Evolutionary conservation across 257 asterid genomes (phyloP).

Genomic region (Asclepias syriaca): DNA sequence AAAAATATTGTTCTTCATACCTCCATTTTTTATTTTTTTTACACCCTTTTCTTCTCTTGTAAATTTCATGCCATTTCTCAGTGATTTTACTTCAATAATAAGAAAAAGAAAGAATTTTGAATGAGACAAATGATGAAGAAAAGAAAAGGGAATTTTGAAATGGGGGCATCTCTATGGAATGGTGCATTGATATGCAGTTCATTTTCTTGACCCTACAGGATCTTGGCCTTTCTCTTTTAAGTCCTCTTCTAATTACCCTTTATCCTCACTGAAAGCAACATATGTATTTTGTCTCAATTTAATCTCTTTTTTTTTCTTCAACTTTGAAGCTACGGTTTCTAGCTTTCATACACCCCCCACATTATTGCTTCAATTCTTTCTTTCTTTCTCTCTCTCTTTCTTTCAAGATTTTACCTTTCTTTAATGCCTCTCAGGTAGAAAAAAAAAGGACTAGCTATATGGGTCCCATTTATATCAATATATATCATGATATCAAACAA

Average conservation of each 20-base stretch:
- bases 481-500: background rate
- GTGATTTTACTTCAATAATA: too few relatives aligned
- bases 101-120: background rate
- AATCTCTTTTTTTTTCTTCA: background rate
- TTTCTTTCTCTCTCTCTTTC: background rate
- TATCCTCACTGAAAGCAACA: slow-evolving; percentile 45
- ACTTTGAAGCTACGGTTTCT: slow-evolving; percentile 21
- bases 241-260: slow-evolving; percentile 3
- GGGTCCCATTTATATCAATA: slow-evolving; percentile 1
- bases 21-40: background rate
- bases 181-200: background rate
- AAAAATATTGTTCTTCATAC: background rate
- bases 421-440: slow-evolving; percentile 11
- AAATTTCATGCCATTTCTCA: too few relatives aligned
- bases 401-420: background rate
- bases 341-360: background rate
- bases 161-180: slow-evolving; percentile 7
- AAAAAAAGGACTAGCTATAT: slow-evolving; percentile 3
- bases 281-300: slow-evolving; percentile 25
- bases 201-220: slow-evolving; percentile 15
- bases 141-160: background rate
- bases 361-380: background rate
- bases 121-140: background rate
- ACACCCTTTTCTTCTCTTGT: background rate
- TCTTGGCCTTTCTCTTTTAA: slow-evolving; percentile 6